A percentile compares a stretch with the other conserved stretches of the same genome.
phyloP scores from a whole-genome alignment of 23 red algal species.

The Gracilariopsis chorda region DNA sequence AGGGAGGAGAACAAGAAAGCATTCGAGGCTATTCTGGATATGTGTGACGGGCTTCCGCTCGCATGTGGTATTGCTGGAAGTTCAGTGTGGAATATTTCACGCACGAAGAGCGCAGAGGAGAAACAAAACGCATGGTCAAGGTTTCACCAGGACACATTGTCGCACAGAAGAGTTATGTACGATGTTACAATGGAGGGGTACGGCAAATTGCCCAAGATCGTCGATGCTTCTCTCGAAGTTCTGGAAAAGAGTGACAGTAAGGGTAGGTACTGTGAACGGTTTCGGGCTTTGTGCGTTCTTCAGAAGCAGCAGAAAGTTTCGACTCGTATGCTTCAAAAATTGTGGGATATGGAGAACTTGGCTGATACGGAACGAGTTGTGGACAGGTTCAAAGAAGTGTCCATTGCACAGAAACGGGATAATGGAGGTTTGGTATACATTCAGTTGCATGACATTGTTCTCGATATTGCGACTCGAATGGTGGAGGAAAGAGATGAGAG shows the following conservation, averaged over 20 bases:
- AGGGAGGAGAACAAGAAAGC: not conserved
- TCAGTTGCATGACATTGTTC: not conserved
- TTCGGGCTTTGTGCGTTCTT: not conserved
- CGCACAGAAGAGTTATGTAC: not conserved
- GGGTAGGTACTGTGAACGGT: not conserved
- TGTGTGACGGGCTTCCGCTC: not conserved
- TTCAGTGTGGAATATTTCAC: not conserved
- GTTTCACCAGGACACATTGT: not conserved
- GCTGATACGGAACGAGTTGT: not conserved
- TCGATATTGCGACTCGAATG: not conserved
- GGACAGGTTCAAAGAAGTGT: not conserved
- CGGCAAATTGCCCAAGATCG: not conserved
- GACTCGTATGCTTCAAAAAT: not conserved
- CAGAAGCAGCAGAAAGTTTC: not conserved
- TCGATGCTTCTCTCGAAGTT: not conserved
- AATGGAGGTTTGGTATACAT: not conserved
- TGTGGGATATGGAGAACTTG: not conserved
- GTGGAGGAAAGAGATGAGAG: not conserved
- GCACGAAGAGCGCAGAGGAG: no score
- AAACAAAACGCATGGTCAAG: not conserved
- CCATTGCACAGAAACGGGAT: not conserved
- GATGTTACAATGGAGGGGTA: not conserved
- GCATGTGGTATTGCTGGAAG: not conserved
- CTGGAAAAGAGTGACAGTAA: not conserved
- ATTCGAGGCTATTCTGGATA: not conserved